Evolutionary conservation across 345 rosid genomes (phyloP).

Genomic region (Rhizophora apiculata): DNA sequence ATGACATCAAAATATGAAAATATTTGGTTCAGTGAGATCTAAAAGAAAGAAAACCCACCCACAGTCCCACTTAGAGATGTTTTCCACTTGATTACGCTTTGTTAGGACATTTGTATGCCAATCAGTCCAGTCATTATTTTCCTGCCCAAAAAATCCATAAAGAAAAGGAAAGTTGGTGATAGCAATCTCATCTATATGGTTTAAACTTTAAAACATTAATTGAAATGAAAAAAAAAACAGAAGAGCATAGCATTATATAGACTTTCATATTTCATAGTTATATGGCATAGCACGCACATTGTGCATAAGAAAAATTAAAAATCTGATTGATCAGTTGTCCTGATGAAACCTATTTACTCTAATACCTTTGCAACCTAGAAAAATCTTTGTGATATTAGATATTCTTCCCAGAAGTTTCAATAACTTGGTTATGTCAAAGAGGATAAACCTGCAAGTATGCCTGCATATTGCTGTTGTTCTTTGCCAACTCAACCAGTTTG

Average conservation of each 20-base stretch:
- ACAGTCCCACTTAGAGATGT: slow-evolving; percentile 82
- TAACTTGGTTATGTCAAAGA: background rate
- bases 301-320: background rate
- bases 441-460: slow-evolving; percentile 65
- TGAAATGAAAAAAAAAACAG: background rate
- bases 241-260: background rate
- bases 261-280: background rate
- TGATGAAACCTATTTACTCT: background rate
- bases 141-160: slow-evolving; percentile 41
- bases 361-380: background rate
- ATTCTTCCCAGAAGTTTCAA: background rate
- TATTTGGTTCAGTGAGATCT: background rate
- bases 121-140: slow-evolving; percentile 62
- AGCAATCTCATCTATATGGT: background rate
- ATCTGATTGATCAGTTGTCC: background rate
- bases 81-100: slow-evolving; percentile 78
- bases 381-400: background rate
- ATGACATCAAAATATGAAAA: background rate
- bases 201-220: background rate
- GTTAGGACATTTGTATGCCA: slow-evolving; percentile 70
- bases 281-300: background rate
- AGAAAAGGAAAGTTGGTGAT: slow-evolving; percentile 2
- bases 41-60: slow-evolving; percentile 52
- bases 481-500: slow-evolving; percentile 75
- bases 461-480: slow-evolving; percentile 54